Conservation (phyloP, 371 early-diverging fungal species). For the Actinomucor elegans region DNA sequence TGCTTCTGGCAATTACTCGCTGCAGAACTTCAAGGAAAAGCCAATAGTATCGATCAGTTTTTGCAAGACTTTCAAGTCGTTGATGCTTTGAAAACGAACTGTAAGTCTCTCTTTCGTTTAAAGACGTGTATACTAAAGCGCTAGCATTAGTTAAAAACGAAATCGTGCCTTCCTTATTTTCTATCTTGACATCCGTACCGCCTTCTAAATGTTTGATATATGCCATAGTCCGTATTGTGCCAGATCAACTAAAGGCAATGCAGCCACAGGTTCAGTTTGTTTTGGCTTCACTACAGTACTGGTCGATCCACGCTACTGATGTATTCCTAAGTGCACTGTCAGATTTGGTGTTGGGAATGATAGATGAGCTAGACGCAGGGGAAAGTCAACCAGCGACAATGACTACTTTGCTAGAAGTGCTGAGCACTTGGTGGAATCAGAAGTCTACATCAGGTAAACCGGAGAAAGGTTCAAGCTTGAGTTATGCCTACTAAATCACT, state of each 20-base stretch:
- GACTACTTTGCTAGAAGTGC: neutral
- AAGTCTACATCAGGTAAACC: conserved; percentile 6
- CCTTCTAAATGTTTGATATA: conserved; percentile 24
- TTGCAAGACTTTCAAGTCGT: conserved; percentile 13
- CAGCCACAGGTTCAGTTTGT: conserved; percentile 10
- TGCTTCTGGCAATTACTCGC: conserved; percentile 33
- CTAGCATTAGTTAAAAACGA: conserved; percentile 14
- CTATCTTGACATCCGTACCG: conserved; percentile 15
- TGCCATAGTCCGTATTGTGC: conserved; percentile 13
- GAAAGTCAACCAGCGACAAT: neutral
- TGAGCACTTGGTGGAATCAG: conserved; percentile 17
- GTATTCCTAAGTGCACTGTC: neutral
- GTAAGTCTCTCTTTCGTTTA: conserved; percentile 9
- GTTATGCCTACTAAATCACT: no score
- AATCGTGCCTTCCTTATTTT: conserved; percentile 20
- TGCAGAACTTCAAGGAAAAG: conserved; percentile 30
- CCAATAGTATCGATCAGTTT: conserved; percentile 12
- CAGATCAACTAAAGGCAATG: neutral
- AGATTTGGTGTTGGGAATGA: neutral
- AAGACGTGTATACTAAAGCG: no score
- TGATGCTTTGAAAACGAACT: conserved; percentile 15
- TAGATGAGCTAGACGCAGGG: conserved; percentile 7
- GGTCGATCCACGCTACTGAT: neutral
- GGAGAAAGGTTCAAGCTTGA: no score
- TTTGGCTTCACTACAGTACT: conserved; percentile 14